Evolutionary conservation across 2,329 filamentous ascomycete species (phyloP).

Genomic region (Fusarium drepaniforme): DNA sequence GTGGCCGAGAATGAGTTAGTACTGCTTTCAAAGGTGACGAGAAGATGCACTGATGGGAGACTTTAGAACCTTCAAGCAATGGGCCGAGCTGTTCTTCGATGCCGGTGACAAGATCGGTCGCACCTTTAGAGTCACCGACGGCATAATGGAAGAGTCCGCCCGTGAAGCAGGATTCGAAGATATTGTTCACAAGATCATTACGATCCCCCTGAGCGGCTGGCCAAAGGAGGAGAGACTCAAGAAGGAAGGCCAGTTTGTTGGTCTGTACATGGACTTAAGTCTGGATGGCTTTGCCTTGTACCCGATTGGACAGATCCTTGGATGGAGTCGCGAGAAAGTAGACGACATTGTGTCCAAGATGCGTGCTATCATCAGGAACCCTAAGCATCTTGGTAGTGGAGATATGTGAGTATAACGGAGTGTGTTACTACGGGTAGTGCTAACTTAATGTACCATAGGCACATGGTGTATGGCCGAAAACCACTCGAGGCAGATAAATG

Average conservation of each 20-base stretch:
- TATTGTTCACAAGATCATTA: slow-evolving; percentile 8
- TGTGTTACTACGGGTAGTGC: not conserved
- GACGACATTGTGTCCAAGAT: slow-evolving; percentile 17
- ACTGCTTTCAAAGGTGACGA: too few relatives aligned
- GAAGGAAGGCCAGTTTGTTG: slow-evolving; percentile 19
- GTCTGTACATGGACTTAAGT: slow-evolving; percentile 27
- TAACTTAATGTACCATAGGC: not conserved
- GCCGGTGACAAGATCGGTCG: slow-evolving; percentile 25
- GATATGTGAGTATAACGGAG: slow-evolving; percentile 5
- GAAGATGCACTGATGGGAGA: too few relatives aligned
- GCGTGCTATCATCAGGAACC: slow-evolving; percentile 11
- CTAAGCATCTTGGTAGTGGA: not conserved
- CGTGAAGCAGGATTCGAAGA: slow-evolving; percentile 19
- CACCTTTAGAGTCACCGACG: slow-evolving; percentile 26
- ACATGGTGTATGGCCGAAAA: slow-evolving; percentile 20
- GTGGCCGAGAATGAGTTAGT: slow-evolving; percentile 20
- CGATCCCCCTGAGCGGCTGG: slow-evolving; percentile 22
- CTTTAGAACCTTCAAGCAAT: slow-evolving; percentile 25
- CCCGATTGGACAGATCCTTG: slow-evolving; percentile 19
- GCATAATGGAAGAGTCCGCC: slow-evolving; percentile 18
- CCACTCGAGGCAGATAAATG: not conserved
- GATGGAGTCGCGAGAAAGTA: slow-evolving; percentile 16
- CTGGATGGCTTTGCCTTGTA: slow-evolving; percentile 20
- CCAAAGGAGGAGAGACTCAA: slow-evolving; percentile 28
- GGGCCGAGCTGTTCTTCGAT: slow-evolving; percentile 33